Percentiles rank a stretch among this genome's conserved stretches.
These are phyloP conservation scores for Emergomyces orientalis DNA, from an alignment of 2,329 filamentous ascomycete genomes.

Conservation along the genomic window DNA sequence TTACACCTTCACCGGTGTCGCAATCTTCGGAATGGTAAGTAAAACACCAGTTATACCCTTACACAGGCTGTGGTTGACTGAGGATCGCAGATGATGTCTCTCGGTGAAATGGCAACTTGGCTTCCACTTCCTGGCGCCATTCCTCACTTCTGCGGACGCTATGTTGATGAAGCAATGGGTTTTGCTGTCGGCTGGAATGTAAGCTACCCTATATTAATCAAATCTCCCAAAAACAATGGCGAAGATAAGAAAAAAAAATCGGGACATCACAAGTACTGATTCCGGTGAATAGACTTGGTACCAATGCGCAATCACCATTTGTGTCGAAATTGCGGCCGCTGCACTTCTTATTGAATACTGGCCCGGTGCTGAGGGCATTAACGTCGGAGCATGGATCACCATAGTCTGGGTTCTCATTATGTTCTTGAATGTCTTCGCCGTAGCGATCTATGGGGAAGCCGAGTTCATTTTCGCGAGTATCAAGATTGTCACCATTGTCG, in stretches of 20 bases:
- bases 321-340: conserved; percentile 53
- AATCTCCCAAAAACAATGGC: background rate
- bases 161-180: conserved; percentile 42
- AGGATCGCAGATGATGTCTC: conserved; percentile 27
- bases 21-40: conserved; percentile 37
- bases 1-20: conserved; percentile 42
- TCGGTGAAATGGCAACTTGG: conserved; percentile 43
- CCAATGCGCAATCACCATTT: conserved; percentile 25
- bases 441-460: conserved; percentile 41
- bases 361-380: conserved; percentile 33
- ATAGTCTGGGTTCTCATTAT: conserved; percentile 51
- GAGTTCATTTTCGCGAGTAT: conserved; percentile 46
- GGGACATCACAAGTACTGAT: background rate
- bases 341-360: conserved; percentile 56
- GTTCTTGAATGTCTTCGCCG: conserved; percentile 52
- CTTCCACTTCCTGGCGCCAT: conserved; percentile 43
- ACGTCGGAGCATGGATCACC: conserved; percentile 36
- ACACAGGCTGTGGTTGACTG: background rate
- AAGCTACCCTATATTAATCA: conserved; percentile 57
- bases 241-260: background rate
- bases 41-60: background rate
- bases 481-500: conserved; percentile 43
- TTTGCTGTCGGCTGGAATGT: conserved; percentile 43
- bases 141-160: conserved; percentile 35
- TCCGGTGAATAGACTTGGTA: conserved; percentile 25